Evolutionary conservation across 495 filamentous ascomycete species (phyloP), one percentile per base, ranked within the genome.

Genomic region (Neurospora sp.): DNA sequence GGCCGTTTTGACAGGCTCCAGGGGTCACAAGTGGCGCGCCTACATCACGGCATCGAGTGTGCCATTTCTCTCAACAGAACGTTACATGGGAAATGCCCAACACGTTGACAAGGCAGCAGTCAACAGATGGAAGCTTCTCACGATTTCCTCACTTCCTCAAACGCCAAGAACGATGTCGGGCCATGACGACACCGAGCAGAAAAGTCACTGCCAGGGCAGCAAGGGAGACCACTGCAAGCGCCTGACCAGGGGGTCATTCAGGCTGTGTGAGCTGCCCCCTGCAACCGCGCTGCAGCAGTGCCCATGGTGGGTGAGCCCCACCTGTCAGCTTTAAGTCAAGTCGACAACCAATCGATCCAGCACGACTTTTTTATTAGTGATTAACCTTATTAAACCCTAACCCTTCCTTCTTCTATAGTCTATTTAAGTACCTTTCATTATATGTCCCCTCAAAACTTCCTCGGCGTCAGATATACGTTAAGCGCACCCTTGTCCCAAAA

Each of bases 401-500:
- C 53, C 53, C 53, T 35, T 65, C 27, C 53, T 7, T 44, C 20
- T 5, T 69, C 35, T 22, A 68, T 61, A 37, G 22, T 68, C n/a
- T 22, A 39, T 17, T 3, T 71, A 22, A n/a, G 17, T 71, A 35
- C 31, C 40, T 31, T 40, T 45, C 39, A 40, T 61, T 5, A 31
- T 35, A 37, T 37, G 35, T 37, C 35, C 14, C 39, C 20, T 31
- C 69, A 35, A n/a, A 38, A 53, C 65, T 76, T 74, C 75, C 72
- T 76, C 9, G 74, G 76, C 0, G 70, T 75, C 71, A 82, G 45
- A 44, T 78, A 73, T 12, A 77, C 75, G 37, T 81, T 76, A 69
- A 84, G 48, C 35, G 76, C 73, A 0, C 78, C 80, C 74, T 87
- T 87, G 27, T 82, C 73, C 82, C 84, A 87, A 8, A 87, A 72